Evolutionary conservation across 148 eudicot species (phyloP).

Genomic region (Rhododendron henanense): DNA sequence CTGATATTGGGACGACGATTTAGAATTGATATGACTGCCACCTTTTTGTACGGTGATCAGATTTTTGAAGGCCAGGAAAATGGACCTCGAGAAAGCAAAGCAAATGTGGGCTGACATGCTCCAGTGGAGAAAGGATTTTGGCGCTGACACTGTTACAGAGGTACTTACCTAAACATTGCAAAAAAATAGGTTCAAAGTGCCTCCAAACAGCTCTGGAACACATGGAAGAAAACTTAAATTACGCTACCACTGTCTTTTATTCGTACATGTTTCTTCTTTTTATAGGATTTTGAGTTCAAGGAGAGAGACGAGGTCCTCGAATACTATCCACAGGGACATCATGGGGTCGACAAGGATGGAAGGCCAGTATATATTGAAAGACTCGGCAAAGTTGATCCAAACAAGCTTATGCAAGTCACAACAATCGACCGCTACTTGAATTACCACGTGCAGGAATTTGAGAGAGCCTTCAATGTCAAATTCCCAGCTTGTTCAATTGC

Average conservation of each 20-base stretch:
- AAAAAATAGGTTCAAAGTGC: background rate
- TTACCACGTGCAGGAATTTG: slow-evolving; percentile 85
- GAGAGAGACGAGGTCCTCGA: slow-evolving; percentile 65
- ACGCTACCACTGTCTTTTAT: background rate
- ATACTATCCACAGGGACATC: slow-evolving; percentile 92
- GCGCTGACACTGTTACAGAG: slow-evolving; percentile 79
- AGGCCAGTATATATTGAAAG: slow-evolving; percentile 80
- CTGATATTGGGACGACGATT: background rate
- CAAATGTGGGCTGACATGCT: slow-evolving; percentile 95
- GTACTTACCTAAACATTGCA: slow-evolving; percentile 24
- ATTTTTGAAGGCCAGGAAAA: slow-evolving; percentile 90
- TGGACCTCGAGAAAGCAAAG: slow-evolving; percentile 82
- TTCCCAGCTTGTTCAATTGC: slow-evolving; percentile 87
- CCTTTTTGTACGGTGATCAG: slow-evolving; percentile 28
- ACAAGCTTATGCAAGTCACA: slow-evolving; percentile 77
- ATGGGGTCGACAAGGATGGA: slow-evolving; percentile 92
- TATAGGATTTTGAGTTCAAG: slow-evolving; percentile 71
- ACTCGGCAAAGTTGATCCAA: slow-evolving; percentile 70
- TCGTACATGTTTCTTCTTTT: background rate
- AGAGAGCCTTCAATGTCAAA: slow-evolving; percentile 57
- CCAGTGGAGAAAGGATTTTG: slow-evolving; percentile 86
- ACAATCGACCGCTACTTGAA: slow-evolving; percentile 71
- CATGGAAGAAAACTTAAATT: background rate
- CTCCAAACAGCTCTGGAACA: background rate
- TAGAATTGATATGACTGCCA: background rate